These are phyloP conservation scores for Curvularia hawaiiensis DNA, from an alignment of 2,329 filamentous ascomycete genomes.

Conservation along the genomic window DNA sequence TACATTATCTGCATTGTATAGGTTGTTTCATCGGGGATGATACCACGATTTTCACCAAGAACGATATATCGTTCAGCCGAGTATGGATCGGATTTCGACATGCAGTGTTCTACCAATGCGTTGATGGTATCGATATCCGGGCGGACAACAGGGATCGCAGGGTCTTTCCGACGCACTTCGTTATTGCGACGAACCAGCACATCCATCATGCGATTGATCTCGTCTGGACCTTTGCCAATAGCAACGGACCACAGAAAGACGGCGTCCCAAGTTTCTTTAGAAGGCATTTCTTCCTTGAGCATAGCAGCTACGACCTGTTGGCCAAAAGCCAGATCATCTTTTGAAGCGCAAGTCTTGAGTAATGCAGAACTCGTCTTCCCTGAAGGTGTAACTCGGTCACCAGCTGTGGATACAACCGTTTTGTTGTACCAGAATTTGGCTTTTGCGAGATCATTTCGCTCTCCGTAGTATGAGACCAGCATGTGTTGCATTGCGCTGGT, in stretches of 20 bases:
- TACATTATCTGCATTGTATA: slow-evolving; percentile 78
- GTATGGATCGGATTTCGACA: slow-evolving; percentile 70
- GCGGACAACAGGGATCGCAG: slow-evolving; percentile 37
- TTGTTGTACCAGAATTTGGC: slow-evolving; percentile 72
- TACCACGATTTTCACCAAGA: slow-evolving; percentile 67
- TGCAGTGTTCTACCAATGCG: slow-evolving; percentile 72
- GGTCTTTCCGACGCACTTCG: slow-evolving; percentile 48
- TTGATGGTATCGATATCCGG: slow-evolving; percentile 79
- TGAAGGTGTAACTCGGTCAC: slow-evolving; percentile 11
- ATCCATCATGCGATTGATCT: slow-evolving; percentile 74
- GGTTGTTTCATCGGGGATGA: slow-evolving; percentile 72
- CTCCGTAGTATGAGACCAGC: slow-evolving; percentile 68
- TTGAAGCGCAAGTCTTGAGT: slow-evolving; percentile 60
- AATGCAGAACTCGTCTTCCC: slow-evolving; percentile 57
- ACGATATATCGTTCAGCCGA: slow-evolving; percentile 75
- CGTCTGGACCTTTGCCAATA: slow-evolving; percentile 72
- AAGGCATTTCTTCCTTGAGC: slow-evolving; percentile 31
- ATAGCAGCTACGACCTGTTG: slow-evolving; percentile 52
- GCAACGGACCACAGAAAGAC: slow-evolving; percentile 77
- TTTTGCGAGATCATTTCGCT: slow-evolving; percentile 61
- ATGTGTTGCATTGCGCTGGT: slow-evolving; percentile 51
- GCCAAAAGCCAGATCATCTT: slow-evolving; percentile 38
- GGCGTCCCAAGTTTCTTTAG: slow-evolving; percentile 70
- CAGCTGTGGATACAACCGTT: slow-evolving; percentile 49
- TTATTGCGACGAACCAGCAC: slow-evolving; percentile 63